Evolutionary conservation across 1,139 yeast genomes (phyloP).

Genomic region (Groenewaldozyma auringiensis): DNA sequence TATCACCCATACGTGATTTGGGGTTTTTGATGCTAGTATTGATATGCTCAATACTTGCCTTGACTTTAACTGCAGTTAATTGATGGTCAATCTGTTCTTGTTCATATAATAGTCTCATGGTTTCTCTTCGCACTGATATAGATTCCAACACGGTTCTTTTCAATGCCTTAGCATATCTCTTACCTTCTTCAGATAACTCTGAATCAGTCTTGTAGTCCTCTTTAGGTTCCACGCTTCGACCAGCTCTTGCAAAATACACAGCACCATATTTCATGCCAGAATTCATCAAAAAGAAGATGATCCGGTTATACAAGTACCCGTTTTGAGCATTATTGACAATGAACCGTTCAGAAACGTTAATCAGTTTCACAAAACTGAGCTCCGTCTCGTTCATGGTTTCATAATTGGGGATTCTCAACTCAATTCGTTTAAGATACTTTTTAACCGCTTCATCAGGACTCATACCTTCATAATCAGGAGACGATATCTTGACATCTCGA

Average conservation of each 20-base stretch:
- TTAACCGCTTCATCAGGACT: conserved; percentile 39
- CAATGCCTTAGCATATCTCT: conserved; percentile 34
- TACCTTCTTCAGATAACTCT: conserved; percentile 32
- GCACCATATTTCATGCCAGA: conserved; percentile 77
- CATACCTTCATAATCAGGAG: conserved; percentile 84
- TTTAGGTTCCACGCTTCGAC: conserved; percentile 24
- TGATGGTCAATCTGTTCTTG: conserved; percentile 3
- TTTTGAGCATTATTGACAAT: conserved; percentile 73
- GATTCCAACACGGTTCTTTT: conserved; percentile 36
- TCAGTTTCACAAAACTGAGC: conserved; percentile 67
- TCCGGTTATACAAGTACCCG: conserved; percentile 84
- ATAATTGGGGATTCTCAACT: conserved; percentile 37
- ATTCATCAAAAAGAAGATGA: conserved; percentile 84
- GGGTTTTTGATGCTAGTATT: conserved; percentile 1
- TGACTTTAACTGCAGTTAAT: not conserved
- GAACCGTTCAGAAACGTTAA: conserved; percentile 84
- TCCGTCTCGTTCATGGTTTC: conserved; percentile 44
- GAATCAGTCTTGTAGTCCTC: conserved; percentile 32
- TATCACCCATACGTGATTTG: conserved; percentile 6
- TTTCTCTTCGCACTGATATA: conserved; percentile 23
- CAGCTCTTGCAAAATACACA: conserved; percentile 72
- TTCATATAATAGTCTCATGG: conserved; percentile 7
- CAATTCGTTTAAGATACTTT: conserved; percentile 40
- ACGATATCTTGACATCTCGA: conserved; percentile 67
- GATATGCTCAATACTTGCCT: conserved; percentile 1